Evolutionary conservation across 331 rosid genomes (phyloP).

Genomic region (Arachis monticola): DNA sequence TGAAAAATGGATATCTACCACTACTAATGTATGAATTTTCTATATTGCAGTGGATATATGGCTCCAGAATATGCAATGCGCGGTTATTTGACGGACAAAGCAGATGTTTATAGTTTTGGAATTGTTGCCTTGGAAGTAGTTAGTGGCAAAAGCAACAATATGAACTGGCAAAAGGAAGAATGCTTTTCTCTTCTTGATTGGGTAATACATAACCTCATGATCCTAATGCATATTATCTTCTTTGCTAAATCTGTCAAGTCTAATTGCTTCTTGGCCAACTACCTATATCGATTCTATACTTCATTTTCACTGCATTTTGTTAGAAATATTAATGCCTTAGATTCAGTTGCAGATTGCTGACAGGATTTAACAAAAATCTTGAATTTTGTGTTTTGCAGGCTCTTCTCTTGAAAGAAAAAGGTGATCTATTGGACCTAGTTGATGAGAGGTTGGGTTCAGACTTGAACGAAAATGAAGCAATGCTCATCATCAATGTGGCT

Average conservation of each 20-base stretch:
- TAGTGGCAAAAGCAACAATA: slow-evolving; percentile 58
- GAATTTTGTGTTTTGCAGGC: slow-evolving; percentile 46
- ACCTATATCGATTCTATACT: neutral
- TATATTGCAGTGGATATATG: slow-evolving; percentile 57
- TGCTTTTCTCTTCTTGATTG: slow-evolving; percentile 54
- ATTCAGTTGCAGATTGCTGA: too few relatives aligned
- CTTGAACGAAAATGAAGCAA: slow-evolving; percentile 45
- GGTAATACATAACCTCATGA: slow-evolving; percentile 42
- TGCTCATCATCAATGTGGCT: slow-evolving; percentile 61
- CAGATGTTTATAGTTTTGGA: slow-evolving; percentile 72
- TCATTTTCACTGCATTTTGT: neutral
- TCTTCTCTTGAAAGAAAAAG: slow-evolving; percentile 51
- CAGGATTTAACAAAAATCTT: neutral
- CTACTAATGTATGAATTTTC: neutral
- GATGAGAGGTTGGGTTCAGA: slow-evolving; percentile 60
- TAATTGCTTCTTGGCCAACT: neutral
- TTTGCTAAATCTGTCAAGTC: neutral
- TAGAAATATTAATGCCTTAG: neutral
- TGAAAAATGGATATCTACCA: neutral
- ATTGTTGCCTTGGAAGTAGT: slow-evolving; percentile 62
- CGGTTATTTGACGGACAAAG: slow-evolving; percentile 64
- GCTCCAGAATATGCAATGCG: slow-evolving; percentile 76
- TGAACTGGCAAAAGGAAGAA: slow-evolving; percentile 38
- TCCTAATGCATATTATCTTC: neutral
- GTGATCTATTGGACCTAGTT: slow-evolving; percentile 59